Percentiles rank a stretch among this genome's conserved stretches.
Evolutionary conservation across 768 basidiomycete genomes (phyloP).

Genomic region (Leccinum fibrillosum): DNA sequence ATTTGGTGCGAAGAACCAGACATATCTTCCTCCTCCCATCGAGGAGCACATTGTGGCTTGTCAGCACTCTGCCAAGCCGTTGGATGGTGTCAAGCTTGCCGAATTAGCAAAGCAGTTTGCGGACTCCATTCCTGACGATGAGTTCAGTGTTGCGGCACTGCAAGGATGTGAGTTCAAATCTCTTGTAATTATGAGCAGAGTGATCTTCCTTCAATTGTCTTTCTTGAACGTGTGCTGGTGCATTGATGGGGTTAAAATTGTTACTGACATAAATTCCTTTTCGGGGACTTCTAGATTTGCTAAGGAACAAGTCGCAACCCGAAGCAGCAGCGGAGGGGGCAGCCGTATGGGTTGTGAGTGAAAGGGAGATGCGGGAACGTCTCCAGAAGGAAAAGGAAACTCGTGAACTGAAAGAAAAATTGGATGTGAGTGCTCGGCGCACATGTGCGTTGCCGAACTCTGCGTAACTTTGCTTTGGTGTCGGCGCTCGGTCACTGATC

Average conservation of each 20-base stretch:
- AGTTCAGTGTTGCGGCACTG: conserved; percentile 85
- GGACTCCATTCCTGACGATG: conserved; percentile 77
- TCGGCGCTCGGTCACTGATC: conserved; percentile 3
- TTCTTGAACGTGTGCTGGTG: conserved; percentile 21
- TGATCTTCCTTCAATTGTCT: conserved; percentile 2
- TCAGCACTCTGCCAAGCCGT: conserved; percentile 61
- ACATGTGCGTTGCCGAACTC: conserved; percentile 16
- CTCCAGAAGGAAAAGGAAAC: conserved; percentile 73
- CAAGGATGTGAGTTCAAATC: conserved; percentile 73
- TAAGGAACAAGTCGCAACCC: conserved; percentile 83
- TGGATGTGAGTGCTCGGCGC: conserved; percentile 49
- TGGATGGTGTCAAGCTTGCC: conserved; percentile 62
- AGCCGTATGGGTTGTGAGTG: conserved; percentile 67
- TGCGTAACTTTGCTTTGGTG: conserved; percentile 8
- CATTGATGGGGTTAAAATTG: conserved; percentile 18
- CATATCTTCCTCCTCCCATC: conserved; percentile 62
- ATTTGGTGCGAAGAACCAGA: conserved; percentile 56
- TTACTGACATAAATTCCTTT: conserved; percentile 23
- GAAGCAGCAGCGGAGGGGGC: conserved; percentile 69
- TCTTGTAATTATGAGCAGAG: conserved; percentile 7
- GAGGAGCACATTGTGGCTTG: conserved; percentile 56
- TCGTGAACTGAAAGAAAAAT: conserved; percentile 62
- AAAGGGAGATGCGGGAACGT: conserved; percentile 73
- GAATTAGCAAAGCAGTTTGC: conserved; percentile 76
- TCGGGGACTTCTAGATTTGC: conserved; percentile 48